phyloP scores from a whole-genome alignment of 495 filamentous ascomycete species.

The Penicillium psychrofluorescens region DNA sequence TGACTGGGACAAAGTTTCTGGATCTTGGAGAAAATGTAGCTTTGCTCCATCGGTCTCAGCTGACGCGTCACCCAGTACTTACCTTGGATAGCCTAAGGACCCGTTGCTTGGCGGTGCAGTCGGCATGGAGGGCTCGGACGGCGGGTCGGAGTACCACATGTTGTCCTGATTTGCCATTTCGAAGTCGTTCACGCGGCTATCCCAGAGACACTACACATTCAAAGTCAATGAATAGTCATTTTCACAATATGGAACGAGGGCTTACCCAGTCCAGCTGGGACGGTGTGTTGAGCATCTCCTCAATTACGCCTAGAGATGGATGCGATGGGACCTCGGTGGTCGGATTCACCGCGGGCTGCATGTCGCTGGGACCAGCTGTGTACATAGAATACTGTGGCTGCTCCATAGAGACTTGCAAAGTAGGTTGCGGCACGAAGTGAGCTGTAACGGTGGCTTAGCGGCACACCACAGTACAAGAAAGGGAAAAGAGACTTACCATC shows the following conservation, averaged over 20 bases:
- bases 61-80: too few relatives aligned
- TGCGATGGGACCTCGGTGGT: conserved; percentile 7
- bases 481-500: conserved; percentile 18
- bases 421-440: conserved; percentile 1
- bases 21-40: too few relatives aligned
- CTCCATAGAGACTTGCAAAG: background rate
- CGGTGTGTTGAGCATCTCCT: conserved; percentile 46
- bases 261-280: conserved; percentile 71
- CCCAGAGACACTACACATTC: conserved; percentile 13
- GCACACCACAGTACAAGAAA: background rate
- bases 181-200: conserved; percentile 11
- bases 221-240: conserved; percentile 1
- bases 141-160: conserved; percentile 6
- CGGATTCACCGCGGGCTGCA: conserved; percentile 1
- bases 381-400: conserved; percentile 5
- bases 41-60: too few relatives aligned
- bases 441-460: conserved; percentile 3
- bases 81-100: conserved; percentile 1
- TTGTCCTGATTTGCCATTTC: conserved; percentile 7
- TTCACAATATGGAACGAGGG: background rate
- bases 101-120: background rate
- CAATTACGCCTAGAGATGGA: conserved; percentile 41
- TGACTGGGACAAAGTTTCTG: too few relatives aligned
- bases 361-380: background rate
- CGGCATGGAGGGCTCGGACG: background rate